Base-by-base conservation (phyloP, 345 rosid genomes). In the Cochlearia excelsa region DNA sequence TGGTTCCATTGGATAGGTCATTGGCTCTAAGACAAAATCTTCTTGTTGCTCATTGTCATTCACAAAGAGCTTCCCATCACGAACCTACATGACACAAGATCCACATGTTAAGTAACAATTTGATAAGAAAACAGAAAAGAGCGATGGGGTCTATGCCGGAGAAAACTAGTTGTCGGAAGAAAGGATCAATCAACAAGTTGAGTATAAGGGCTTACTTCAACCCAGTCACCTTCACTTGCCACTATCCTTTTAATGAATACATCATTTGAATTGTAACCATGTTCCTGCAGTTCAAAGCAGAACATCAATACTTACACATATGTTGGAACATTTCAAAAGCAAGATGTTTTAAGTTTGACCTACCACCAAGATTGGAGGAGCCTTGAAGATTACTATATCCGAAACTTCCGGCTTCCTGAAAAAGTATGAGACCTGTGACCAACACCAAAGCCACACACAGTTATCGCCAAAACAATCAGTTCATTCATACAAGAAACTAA, bases 241-340 rank as follows among this genome's bases (percentile, higher is more conserved):
- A 92, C 98, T 39, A 92, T 76, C 74, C 98, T 88, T 70, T 92
- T 92, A 10, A 92, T 84, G 74, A 77, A 86, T 7, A 83, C 95
- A 65, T 81, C 96, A 23, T 74, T 76, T 10, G 75, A 59, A 46
- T 72, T 79, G 70, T 45, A 85, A 40, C 86, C 91, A 61, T 67
- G 0, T 54, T 87, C 87, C 97, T 90, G 49, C 65, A 47, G 63
- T 39, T 54, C 53, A 59, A 43, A 60, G 55, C 23, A 51, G 45
- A 40, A 4, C 47, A 54, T 52, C 46, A 54, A 46, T 29, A 35
- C 44, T 50, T 4, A 23, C 8, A 57, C 26, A 45, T 0, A 56
- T 9, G 27, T 16, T 6, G 51, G 5, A 26, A 51, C 59, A 51
- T 42, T 39, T 7, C 10, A 56, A 31, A 8, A 62, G 4, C 29